A percentile compares a stretch with the other conserved stretches of the same genome.
phyloP scores from a whole-genome alignment of 2,329 filamentous ascomycete species.

The Pezicula radicicola region DNA sequence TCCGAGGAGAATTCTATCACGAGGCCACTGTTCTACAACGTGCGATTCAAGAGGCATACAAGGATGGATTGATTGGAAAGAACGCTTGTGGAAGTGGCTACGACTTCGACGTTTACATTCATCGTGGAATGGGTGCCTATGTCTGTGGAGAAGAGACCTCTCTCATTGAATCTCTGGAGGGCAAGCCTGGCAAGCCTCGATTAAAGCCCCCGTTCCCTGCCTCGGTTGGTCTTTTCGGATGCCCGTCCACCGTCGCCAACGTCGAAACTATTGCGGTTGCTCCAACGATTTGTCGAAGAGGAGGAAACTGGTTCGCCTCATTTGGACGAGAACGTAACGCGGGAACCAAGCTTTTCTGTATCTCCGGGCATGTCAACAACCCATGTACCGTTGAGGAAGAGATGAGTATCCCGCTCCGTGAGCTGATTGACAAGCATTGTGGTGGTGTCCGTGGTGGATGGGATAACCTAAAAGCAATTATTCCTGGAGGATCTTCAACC shows the following conservation, averaged over 20 bases:
- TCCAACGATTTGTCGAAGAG: constrained; percentile 91
- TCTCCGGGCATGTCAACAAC: constrained; percentile 97
- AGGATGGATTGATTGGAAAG: constrained; percentile 92
- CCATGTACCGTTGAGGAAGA: constrained; percentile 94
- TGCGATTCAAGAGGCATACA: constrained; percentile 97
- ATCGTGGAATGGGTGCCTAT: constrained; percentile 96
- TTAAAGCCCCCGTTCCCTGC: constrained; percentile 98
- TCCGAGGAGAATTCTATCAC: constrained; percentile 96
- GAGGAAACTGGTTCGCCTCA: constrained; percentile 85
- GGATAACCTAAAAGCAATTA: constrained; percentile 95
- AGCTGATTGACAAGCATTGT: constrained; percentile 97
- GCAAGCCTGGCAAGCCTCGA: constrained; percentile 97
- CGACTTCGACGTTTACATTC: constrained; percentile 95
- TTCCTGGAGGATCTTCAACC: constrained; percentile 94
- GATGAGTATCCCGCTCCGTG: constrained; percentile 94
- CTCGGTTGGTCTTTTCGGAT: constrained; percentile 95
- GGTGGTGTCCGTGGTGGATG: constrained; percentile 94
- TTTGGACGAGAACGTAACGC: constrained; percentile 96
- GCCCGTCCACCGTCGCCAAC: constrained; percentile 96
- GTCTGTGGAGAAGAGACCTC: constrained; percentile 98
- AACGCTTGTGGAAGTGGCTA: constrained; percentile 96
- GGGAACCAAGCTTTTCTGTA: constrained; percentile 97
- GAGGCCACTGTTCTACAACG: constrained; percentile 91
- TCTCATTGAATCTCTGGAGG: constrained; percentile 95
- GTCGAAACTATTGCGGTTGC: constrained; percentile 96